These are phyloP conservation scores for Neocatenulostroma microsporum DNA, from an alignment of 2,329 filamentous ascomycete species.

Conservation along the genomic window DNA sequence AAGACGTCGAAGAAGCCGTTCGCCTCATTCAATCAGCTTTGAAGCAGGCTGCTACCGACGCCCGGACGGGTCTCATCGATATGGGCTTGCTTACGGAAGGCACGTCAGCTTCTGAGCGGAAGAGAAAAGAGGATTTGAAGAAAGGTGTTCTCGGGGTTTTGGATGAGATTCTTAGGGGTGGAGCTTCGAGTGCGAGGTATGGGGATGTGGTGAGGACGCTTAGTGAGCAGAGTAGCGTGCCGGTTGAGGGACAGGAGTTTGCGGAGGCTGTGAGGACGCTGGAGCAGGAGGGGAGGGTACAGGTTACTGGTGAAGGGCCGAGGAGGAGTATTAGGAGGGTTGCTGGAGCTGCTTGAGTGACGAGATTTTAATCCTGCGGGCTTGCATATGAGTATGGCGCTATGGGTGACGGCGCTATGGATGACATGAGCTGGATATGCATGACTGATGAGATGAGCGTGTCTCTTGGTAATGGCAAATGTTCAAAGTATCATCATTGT, in stretches of 20 bases:
- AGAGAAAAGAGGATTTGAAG: conserved; percentile 77
- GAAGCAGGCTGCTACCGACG: conserved; percentile 94
- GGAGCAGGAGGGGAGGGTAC: conserved; percentile 77
- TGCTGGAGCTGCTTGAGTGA: conserved; percentile 41
- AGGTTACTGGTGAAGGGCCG: conserved; percentile 74
- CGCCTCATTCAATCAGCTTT: conserved; percentile 87
- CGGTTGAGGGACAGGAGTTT: conserved; percentile 73
- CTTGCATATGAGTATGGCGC: too few species aligned
- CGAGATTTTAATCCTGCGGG: too few species aligned
- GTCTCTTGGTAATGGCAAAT: too few species aligned
- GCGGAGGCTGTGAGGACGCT: conserved; percentile 69
- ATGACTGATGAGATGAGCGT: too few species aligned
- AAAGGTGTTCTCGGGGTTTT: conserved; percentile 64
- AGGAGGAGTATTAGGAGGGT: conserved; percentile 75
- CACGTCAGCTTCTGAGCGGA: conserved; percentile 79
- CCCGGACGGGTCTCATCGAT: conserved; percentile 84
- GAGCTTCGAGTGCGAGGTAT: conserved; percentile 62
- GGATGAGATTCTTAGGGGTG: conserved; percentile 66
- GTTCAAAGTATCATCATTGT: too few species aligned
- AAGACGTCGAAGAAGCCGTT: conserved; percentile 83
- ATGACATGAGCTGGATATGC: too few species aligned
- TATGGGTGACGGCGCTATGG: too few species aligned
- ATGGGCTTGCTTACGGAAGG: conserved; percentile 94
- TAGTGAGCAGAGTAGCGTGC: conserved; percentile 59
- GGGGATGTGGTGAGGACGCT: conserved; percentile 69